Evolutionary conservation across 352 stramenopile species (phyloP).

Genomic region (Pythium phragmitis): DNA sequence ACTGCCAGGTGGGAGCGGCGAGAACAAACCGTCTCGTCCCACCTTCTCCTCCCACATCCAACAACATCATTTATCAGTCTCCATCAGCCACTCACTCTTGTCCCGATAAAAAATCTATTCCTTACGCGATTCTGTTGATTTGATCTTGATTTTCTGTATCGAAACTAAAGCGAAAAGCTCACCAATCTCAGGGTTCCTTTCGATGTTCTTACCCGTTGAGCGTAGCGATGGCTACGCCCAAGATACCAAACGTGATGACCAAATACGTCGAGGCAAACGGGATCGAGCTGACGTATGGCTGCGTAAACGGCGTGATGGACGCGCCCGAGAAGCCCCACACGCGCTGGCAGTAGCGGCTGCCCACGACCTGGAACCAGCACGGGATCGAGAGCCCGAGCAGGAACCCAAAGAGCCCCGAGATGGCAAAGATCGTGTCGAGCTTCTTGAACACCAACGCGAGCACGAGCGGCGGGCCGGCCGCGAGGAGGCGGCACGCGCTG

Average conservation of each 20-base stretch:
- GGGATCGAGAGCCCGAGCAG: conserved; percentile 75
- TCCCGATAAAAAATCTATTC: too few species aligned
- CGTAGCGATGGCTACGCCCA: conserved; percentile 62
- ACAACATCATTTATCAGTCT: too few species aligned
- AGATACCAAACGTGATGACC: conserved; percentile 66
- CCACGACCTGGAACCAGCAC: conserved; percentile 83
- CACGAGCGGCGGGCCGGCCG: conserved; percentile 62
- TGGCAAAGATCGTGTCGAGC: conserved; percentile 82
- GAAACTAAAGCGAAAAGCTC: neutral
- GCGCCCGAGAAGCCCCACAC: conserved; percentile 69
- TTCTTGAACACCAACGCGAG: conserved; percentile 84
- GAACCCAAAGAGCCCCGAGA: conserved; percentile 80
- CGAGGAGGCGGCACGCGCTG: conserved; percentile 65
- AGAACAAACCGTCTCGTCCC: too few species aligned
- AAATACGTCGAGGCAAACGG: conserved; percentile 60
- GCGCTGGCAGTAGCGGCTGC: conserved; percentile 73
- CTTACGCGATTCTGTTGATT: neutral
- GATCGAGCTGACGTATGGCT: conserved; percentile 63
- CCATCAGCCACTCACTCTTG: too few species aligned
- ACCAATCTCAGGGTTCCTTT: neutral
- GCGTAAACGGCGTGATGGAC: conserved; percentile 70
- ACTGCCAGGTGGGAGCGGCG: too few species aligned
- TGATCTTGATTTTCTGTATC: neutral
- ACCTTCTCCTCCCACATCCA: too few species aligned
- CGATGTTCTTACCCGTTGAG: conserved; percentile 37